phyloP scores from a whole-genome alignment of 2,329 filamentous ascomycete species.

The Alternaria infectoria region DNA sequence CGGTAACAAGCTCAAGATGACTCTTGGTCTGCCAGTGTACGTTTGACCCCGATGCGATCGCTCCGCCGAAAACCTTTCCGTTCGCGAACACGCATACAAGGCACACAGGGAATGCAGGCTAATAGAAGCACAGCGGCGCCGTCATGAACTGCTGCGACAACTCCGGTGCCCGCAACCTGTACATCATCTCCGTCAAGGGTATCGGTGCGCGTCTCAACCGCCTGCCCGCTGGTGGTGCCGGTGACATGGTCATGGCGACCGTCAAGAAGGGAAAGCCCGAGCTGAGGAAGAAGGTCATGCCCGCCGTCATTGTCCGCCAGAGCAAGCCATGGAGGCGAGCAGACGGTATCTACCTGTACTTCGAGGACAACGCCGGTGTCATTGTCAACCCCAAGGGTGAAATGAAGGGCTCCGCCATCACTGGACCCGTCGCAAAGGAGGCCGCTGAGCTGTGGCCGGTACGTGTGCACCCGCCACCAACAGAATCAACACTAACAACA shows the following conservation, averaged over 20 bases:
- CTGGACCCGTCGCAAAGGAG: slow-evolving; percentile 98
- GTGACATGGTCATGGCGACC: slow-evolving; percentile 99
- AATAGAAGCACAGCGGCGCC: slow-evolving; percentile 73
- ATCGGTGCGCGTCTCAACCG: slow-evolving; percentile 97
- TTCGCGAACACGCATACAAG: slow-evolving; percentile 10
- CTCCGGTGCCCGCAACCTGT: slow-evolving; percentile 97
- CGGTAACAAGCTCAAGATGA: slow-evolving; percentile 99
- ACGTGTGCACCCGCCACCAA: slow-evolving; percentile 52
- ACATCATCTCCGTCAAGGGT: slow-evolving; percentile 99
- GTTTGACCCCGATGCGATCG: slow-evolving; percentile 53
- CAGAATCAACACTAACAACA: slow-evolving; percentile 38
- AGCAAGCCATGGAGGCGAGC: slow-evolving; percentile 99
- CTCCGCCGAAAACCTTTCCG: slow-evolving; percentile 3
- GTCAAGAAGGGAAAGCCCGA: slow-evolving; percentile 99
- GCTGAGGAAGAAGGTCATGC: slow-evolving; percentile 99
- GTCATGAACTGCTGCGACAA: slow-evolving; percentile 99
- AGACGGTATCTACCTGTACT: slow-evolving; percentile 99
- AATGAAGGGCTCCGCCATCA: slow-evolving; percentile 99
- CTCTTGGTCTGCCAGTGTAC: slow-evolving; percentile 99
- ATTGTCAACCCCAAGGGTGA: slow-evolving; percentile 99
- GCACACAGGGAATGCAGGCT: slow-evolving; percentile 30
- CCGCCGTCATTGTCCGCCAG: slow-evolving; percentile 97
- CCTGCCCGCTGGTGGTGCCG: slow-evolving; percentile 95
- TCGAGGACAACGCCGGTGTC: slow-evolving; percentile 99
- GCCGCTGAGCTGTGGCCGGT: slow-evolving; percentile 99